A percentile compares a stretch with the other conserved stretches of the same genome.
Evolutionary conservation across 1,284 basidiomycete species (phyloP).

Genomic region (Trichosporon faecale): DNA sequence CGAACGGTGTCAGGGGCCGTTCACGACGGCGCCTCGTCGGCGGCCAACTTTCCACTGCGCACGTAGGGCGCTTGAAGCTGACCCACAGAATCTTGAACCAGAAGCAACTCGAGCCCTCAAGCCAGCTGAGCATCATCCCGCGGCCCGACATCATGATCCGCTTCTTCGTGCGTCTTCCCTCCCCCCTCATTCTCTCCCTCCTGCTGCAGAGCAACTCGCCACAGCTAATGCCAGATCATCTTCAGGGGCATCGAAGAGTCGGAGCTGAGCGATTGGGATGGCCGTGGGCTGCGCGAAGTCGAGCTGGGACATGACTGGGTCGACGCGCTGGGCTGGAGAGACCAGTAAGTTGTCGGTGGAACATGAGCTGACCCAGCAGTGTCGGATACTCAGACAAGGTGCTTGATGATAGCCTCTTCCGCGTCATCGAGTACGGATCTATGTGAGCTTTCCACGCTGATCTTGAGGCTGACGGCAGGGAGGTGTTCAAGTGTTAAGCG

Average conservation of each 20-base stretch:
- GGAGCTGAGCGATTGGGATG: slow-evolving; percentile 44
- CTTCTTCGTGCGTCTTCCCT: slow-evolving; percentile 36
- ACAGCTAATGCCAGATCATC: slow-evolving; percentile 33
- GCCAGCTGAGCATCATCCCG: slow-evolving; percentile 37
- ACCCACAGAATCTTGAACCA: slow-evolving; percentile 37
- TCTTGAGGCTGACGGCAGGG: slow-evolving; percentile 18
- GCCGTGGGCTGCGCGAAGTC: slow-evolving; percentile 33
- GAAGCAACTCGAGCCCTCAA: slow-evolving; percentile 36
- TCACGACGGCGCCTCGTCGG: no score
- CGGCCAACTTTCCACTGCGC: no score
- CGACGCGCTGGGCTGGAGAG: slow-evolving; percentile 26
- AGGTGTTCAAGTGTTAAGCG: slow-evolving; percentile 12
- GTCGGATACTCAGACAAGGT: slow-evolving; percentile 39
- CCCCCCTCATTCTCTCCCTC: no score
- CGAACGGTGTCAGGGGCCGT: no score
- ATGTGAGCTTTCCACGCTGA: slow-evolving; percentile 34
- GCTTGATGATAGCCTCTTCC: slow-evolving; percentile 41
- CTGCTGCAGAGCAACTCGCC: no score
- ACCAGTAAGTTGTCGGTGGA: background rate
- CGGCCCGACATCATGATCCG: slow-evolving; percentile 39
- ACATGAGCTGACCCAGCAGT: slow-evolving; percentile 23
- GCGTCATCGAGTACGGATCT: slow-evolving; percentile 48
- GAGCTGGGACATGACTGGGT: slow-evolving; percentile 49
- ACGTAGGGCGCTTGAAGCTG: background rate
- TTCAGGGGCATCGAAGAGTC: slow-evolving; percentile 41